Evolutionary conservation across 495 filamentous ascomycete genomes (phyloP).

Genomic region (Aspergillus cavernicola): DNA sequence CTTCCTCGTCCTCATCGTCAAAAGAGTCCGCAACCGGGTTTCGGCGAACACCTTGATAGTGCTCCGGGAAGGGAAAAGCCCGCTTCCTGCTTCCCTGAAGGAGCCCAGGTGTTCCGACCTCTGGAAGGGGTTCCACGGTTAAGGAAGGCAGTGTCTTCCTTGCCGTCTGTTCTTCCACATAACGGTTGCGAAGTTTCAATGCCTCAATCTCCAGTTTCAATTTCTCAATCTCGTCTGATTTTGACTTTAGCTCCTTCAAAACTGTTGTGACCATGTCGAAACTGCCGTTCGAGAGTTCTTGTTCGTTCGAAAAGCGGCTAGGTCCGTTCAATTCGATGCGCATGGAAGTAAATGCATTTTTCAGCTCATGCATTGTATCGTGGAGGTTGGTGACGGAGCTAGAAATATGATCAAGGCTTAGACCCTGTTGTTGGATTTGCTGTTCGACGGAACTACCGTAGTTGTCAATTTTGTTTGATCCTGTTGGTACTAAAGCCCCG

Average conservation of each 20-base stretch:
- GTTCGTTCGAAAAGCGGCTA: constrained; percentile 17
- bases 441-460: constrained; percentile 28
- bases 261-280: constrained; percentile 46
- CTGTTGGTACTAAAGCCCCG: constrained; percentile 29
- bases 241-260: constrained; percentile 41
- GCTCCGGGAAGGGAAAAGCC: constrained; percentile 34
- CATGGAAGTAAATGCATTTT: constrained; percentile 40
- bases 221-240: constrained; percentile 46
- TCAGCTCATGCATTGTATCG: constrained; percentile 46
- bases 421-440: constrained; percentile 41
- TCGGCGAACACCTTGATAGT: constrained; percentile 23
- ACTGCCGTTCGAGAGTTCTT: constrained; percentile 14
- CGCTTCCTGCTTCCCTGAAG: constrained; percentile 39
- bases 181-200: constrained; percentile 39
- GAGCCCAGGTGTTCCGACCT: constrained; percentile 38
- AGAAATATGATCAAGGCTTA: constrained; percentile 43
- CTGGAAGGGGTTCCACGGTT: constrained; percentile 21
- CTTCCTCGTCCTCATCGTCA: constrained; percentile 24
- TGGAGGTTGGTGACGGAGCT: constrained; percentile 43
- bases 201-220: constrained; percentile 45
- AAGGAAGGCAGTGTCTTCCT: constrained; percentile 8
- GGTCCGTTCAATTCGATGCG: constrained; percentile 41
- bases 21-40: constrained; percentile 37
- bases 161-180: constrained; percentile 30
- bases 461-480: constrained; percentile 17